Percentiles rank a stretch among this genome's conserved stretches.
Evolutionary conservation across 106 monocot genomes (phyloP).

Genomic region (Narthecium ossifragum): DNA sequence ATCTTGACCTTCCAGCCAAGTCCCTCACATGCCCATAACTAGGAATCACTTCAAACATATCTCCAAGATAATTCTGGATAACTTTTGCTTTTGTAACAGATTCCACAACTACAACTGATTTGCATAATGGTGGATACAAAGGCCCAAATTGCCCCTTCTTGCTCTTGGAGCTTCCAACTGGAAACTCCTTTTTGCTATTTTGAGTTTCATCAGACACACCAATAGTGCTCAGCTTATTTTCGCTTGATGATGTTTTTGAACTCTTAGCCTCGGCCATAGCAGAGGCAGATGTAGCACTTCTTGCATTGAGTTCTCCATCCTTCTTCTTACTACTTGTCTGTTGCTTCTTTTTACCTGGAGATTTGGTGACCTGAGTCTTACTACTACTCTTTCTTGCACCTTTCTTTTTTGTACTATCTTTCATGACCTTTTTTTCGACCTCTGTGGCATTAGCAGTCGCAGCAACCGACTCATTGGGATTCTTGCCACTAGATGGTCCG

Average conservation of each 20-base stretch:
- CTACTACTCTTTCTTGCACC: conserved; percentile 11
- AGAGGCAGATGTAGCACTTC: conserved; percentile 3
- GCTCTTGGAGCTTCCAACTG: conserved; percentile 7
- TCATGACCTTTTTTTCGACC: conserved; percentile 1
- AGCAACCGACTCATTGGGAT: conserved; percentile 22
- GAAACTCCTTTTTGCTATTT: background rate
- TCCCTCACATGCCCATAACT: conserved; percentile 98
- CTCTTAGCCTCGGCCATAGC: conserved; percentile 10
- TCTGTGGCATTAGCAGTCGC: conserved; percentile 8
- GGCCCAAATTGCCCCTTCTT: conserved; percentile 29
- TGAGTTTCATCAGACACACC: conserved; percentile 3
- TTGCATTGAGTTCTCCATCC: conserved; percentile 1
- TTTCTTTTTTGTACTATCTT: conserved; percentile 23
- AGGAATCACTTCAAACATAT: conserved; percentile 80
- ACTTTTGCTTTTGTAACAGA: conserved; percentile 87
- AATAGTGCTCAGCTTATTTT: conserved; percentile 13
- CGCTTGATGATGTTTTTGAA: conserved; percentile 28
- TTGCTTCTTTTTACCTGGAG: conserved; percentile 15
- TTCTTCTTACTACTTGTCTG: conserved; percentile 22
- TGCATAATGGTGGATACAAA: conserved; percentile 79
- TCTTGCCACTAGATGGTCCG: too few species aligned
- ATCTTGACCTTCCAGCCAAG: conserved; percentile 84
- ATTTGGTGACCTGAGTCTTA: conserved; percentile 15
- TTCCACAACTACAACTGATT: conserved; percentile 93
- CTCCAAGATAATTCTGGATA: conserved; percentile 86